These are phyloP conservation scores for Rhodosporidiobolus sp. DNA, from an alignment of 768 basidiomycete genomes.

Conservation along the genomic window DNA sequence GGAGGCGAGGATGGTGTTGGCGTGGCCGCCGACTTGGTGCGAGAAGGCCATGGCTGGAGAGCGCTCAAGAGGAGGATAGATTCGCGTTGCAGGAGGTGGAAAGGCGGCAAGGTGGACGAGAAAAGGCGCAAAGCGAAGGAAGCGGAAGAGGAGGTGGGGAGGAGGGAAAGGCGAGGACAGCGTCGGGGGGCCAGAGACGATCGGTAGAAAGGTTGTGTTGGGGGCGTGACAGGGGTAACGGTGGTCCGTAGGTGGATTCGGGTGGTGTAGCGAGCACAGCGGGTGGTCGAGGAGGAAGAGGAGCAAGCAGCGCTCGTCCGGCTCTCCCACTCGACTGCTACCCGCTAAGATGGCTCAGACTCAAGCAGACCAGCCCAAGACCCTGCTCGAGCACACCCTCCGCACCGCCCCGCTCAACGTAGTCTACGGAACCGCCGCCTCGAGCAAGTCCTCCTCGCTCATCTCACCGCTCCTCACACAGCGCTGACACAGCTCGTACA, in stretches of 20 bases:
- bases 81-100: not conserved
- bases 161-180: not conserved
- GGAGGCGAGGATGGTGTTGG: slow-evolving; percentile 62
- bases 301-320: not conserved
- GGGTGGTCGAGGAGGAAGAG: not conserved
- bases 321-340: not conserved
- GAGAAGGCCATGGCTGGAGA: slow-evolving; percentile 10
- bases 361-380: not conserved
- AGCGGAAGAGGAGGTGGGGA: not conserved
- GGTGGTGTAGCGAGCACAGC: slow-evolving; percentile 1
- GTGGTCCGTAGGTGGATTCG: not conserved
- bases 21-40: slow-evolving; percentile 75
- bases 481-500: not conserved
- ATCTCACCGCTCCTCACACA: fast-evolving
- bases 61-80: too few relatives aligned
- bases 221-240: too few relatives aligned
- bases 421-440: slow-evolving; percentile 12
- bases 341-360: not conserved
- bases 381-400: slow-evolving; percentile 32
- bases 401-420: slow-evolving; percentile 26
- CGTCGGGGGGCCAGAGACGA: not conserved
- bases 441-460: slow-evolving; percentile 3
- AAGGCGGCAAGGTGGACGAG: not conserved
- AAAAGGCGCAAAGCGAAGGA: too few relatives aligned
- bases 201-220: too few relatives aligned